These are phyloP conservation scores for Ceratorhiza oryzae-sativae DNA, from an alignment of 1,284 basidiomycete genomes.

Conservation along the genomic window DNA sequence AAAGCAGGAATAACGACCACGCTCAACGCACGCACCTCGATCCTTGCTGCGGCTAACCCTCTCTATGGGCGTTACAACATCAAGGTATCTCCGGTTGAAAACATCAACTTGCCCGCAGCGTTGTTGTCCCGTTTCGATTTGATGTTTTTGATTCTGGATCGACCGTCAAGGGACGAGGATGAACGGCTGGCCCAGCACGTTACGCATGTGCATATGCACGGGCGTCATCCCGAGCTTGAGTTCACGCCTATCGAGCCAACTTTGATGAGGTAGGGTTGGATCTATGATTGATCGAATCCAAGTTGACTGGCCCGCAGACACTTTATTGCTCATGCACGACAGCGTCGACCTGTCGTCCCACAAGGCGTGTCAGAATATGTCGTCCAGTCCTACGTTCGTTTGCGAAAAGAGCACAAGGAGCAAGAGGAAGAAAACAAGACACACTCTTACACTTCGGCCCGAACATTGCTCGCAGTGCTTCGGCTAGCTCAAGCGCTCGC, in stretches of 20 bases:
- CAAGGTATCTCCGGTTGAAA: slow-evolving; percentile 96
- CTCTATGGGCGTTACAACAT: slow-evolving; percentile 98
- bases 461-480: slow-evolving; percentile 93
- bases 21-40: slow-evolving; percentile 97
- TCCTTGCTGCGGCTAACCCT: slow-evolving; percentile 98
- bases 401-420: slow-evolving; percentile 91
- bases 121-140: slow-evolving; percentile 96
- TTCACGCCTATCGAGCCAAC: slow-evolving; percentile 82
- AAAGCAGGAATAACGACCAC: slow-evolving; percentile 99
- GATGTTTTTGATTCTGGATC: slow-evolving; percentile 96
- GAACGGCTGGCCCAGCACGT: slow-evolving; percentile 97
- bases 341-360: slow-evolving; percentile 87
- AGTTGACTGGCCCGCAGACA: slow-evolving; percentile 62
- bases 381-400: slow-evolving; percentile 93
- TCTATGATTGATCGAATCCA: neutral
- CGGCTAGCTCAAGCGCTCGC: slow-evolving; percentile 95
- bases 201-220: slow-evolving; percentile 98
- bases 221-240: slow-evolving; percentile 83
- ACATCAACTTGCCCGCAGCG: slow-evolving; percentile 98
- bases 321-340: slow-evolving; percentile 94
- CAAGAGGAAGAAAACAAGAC: slow-evolving; percentile 89
- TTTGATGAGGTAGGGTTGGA: slow-evolving; percentile 77
- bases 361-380: slow-evolving; percentile 89
- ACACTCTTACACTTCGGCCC: slow-evolving; percentile 94
- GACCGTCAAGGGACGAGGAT: slow-evolving; percentile 92